Evolutionary conservation across 345 rosid genomes (phyloP), one percentile per base, ranked within the genome.

Genomic region (Bruguiera gymnorhiza): DNA sequence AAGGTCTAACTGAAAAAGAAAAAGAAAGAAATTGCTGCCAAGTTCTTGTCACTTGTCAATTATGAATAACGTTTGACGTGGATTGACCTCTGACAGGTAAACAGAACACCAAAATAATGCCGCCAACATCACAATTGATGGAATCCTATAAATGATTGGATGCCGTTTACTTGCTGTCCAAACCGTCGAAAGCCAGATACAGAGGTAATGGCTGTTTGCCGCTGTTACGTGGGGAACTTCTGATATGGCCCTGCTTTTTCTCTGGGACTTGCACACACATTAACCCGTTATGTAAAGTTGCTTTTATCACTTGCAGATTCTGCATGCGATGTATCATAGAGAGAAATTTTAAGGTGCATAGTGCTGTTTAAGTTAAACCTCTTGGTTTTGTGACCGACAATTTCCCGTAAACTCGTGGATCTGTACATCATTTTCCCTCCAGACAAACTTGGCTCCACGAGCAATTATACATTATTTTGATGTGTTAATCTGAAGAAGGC

Each of bases 101-200:
- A 7, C 97, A 85, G 83, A 92, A 87, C 89, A 87, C 94, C 18
- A 84, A 79, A 81, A 85, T 83, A 64, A 86, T 87, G 68, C 96
- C 99, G 24, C 99, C 98, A 37, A 66, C 87, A 13, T 81, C 85
- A 6, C 97, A 95, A 63, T 85, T 82, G 84, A 92, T 92, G 99
- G 98, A 92, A 82, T 83, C 87, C 3, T 89, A 55, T 89, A 55
- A 84, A 66, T 54, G 63, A 54, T 26, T 15, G 66, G n/a, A 59
- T 21, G 48, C 53, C n/a, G 37, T 52, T 43, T 52, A 29, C 27
- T 37, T 24, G 32, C 37, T 56, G 73, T 26, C 60, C 48, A 76
- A 63, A 70, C 43, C 32, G 6, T 59, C 4, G 54, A 74, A 46
- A 36, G 68, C 58, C 54, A 1, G 16, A 9, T 24, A 31, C n/a